phyloP scores from a whole-genome alignment of 1,284 basidiomycete species.

The Ganoderma leucocontextum region DNA sequence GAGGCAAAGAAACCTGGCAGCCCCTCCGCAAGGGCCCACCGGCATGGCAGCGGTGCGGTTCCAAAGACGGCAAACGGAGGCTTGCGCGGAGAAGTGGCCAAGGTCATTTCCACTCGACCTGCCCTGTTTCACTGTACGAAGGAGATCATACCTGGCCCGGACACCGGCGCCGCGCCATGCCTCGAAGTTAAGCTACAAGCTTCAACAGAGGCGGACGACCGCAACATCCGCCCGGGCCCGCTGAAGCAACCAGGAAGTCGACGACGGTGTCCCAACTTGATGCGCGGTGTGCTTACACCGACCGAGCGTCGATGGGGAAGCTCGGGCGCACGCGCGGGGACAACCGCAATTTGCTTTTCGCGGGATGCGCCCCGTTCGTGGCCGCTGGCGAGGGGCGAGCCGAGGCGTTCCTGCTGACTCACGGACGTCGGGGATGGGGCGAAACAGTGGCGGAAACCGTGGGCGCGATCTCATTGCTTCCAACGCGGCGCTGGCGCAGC shows the following conservation, averaged over 20 bases:
- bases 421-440: background rate
- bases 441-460: background rate
- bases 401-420: background rate
- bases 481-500: background rate
- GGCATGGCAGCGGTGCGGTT: too few relatives aligned
- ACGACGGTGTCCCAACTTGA: background rate
- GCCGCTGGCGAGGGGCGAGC: too few relatives aligned
- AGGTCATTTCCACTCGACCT: too few relatives aligned
- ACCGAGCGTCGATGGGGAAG: background rate
- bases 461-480: conserved; percentile 7
- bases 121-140: background rate
- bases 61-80: too few relatives aligned
- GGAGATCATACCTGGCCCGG: background rate
- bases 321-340: background rate
- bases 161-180: background rate
- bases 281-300: too few relatives aligned
- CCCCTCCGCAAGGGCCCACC: background rate
- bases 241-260: background rate
- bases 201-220: background rate
- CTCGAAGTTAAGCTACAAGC: background rate
- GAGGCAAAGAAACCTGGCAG: background rate
- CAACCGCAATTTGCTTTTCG: background rate
- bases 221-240: background rate
- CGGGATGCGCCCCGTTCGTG: background rate
- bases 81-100: too few relatives aligned